Conservation (phyloP, 345 rosid genomes). For the Boechera stricta region DNA sequence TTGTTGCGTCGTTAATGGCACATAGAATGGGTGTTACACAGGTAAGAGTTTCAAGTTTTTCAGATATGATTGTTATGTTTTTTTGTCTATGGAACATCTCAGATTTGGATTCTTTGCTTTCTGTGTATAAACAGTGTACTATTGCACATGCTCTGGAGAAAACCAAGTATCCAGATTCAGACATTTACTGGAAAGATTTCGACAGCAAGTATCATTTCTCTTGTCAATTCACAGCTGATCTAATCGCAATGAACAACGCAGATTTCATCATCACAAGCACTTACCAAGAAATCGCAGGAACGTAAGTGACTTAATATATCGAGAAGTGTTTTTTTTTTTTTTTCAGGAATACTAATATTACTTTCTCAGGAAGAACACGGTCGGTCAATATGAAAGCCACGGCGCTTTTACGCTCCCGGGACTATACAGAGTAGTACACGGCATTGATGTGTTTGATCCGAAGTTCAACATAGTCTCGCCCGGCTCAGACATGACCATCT, state of each 20-base stretch:
- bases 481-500: constrained; percentile 96
- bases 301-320: constrained; percentile 57
- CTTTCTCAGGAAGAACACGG: constrained; percentile 76
- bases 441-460: constrained; percentile 96
- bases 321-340: neutral
- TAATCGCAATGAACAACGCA: constrained; percentile 95
- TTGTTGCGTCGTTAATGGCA: constrained; percentile 92
- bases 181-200: constrained; percentile 94
- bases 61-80: neutral
- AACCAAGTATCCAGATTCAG: constrained; percentile 99
- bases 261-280: constrained; percentile 99
- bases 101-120: constrained; percentile 11
- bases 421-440: constrained; percentile 89
- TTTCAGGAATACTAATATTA: neutral
- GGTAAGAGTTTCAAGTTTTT: constrained; percentile 47
- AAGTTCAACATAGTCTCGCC: constrained; percentile 98
- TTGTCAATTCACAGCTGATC: constrained; percentile 96
- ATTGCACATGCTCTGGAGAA: constrained; percentile 99
- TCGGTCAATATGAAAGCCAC: constrained; percentile 99
- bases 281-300: constrained; percentile 98
- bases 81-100: constrained; percentile 16
- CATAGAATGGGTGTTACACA: constrained; percentile 94
- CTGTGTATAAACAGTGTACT: constrained; percentile 70
- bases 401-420: constrained; percentile 93
- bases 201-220: constrained; percentile 96